Evolutionary conservation across 768 basidiomycete species (phyloP).

Genomic region (Leucogyrophana mollusca): DNA sequence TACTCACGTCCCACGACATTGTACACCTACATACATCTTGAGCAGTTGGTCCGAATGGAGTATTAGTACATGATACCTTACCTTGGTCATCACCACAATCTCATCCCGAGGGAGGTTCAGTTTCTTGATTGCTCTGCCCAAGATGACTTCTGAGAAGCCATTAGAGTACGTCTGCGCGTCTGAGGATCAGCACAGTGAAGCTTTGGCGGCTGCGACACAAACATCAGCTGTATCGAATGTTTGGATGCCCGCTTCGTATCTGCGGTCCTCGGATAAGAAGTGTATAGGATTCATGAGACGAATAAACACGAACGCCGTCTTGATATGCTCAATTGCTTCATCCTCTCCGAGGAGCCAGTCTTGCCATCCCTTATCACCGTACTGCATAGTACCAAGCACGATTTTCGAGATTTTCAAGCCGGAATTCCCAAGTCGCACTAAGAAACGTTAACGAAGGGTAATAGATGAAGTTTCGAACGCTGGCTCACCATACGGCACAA

Average conservation of each 20-base stretch:
- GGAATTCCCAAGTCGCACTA: constrained; percentile 44
- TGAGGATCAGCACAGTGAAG: not conserved
- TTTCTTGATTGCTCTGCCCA: constrained; percentile 72
- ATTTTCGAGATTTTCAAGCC: constrained; percentile 51
- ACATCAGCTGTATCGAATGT: constrained; percentile 35
- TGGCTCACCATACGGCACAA: constrained; percentile 32
- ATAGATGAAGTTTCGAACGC: not conserved
- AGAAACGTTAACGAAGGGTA: not conserved
- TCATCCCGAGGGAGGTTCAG: constrained; percentile 68
- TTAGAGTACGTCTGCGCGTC: constrained; percentile 56
- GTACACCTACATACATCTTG: constrained; percentile 37
- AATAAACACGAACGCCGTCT: constrained; percentile 38
- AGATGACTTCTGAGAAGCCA: constrained; percentile 61
- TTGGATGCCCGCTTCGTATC: constrained; percentile 35
- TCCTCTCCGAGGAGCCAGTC: constrained; percentile 51
- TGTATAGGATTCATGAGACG: not conserved
- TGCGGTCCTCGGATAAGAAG: constrained; percentile 5
- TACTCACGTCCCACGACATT: constrained; percentile 34
- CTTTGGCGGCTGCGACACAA: constrained; percentile 5
- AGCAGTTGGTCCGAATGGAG: too few relatives aligned
- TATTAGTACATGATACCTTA: constrained; percentile 22
- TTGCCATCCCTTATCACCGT: constrained; percentile 48
- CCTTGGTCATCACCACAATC: constrained; percentile 80
- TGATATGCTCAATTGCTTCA: constrained; percentile 43
- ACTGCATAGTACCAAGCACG: constrained; percentile 50